Conservation (phyloP, 805 yeast genomes). For the Candida orba region DNA sequence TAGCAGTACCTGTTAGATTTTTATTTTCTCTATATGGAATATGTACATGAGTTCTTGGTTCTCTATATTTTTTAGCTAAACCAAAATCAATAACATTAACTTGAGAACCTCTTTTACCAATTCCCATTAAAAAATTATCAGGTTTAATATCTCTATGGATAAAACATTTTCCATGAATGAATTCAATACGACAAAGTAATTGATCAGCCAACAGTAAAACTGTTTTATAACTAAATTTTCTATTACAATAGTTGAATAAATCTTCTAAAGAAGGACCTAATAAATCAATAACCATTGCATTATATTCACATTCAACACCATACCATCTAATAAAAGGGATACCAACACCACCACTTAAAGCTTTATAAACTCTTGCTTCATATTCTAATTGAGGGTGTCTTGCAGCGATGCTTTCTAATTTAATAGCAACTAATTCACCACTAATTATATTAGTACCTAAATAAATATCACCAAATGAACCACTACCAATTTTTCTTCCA, state of each 20-base stretch:
- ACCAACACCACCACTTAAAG: slow-evolving; percentile 93
- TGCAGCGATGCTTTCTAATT: slow-evolving; percentile 81
- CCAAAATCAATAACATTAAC: slow-evolving; percentile 97
- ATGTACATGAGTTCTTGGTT: slow-evolving; percentile 88
- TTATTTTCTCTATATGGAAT: slow-evolving; percentile 96
- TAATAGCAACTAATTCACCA: slow-evolving; percentile 97
- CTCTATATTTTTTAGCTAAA: slow-evolving; percentile 88
- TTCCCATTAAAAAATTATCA: slow-evolving; percentile 85
- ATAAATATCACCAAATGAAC: slow-evolving; percentile 96
- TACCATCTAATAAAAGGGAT: slow-evolving; percentile 96
- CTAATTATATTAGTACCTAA: slow-evolving; percentile 87
- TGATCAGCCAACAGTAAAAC: slow-evolving; percentile 91
- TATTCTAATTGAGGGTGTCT: slow-evolving; percentile 96
- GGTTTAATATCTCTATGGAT: slow-evolving; percentile 97
- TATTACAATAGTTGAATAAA: slow-evolving; percentile 89
- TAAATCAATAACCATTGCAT: slow-evolving; percentile 94
- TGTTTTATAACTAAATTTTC: slow-evolving; percentile 89
- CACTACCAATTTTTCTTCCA: slow-evolving; percentile 93
- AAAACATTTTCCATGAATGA: slow-evolving; percentile 91
- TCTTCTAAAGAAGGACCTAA: slow-evolving; percentile 95
- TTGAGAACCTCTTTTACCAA: slow-evolving; percentile 88
- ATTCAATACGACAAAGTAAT: slow-evolving; percentile 87
- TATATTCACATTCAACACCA: slow-evolving; percentile 93
- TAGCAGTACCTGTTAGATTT: slow-evolving; percentile 94
- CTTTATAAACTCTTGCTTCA: slow-evolving; percentile 93